Conservation (phyloP, 345 rosid species). For the Melastoma malabathricum region DNA sequence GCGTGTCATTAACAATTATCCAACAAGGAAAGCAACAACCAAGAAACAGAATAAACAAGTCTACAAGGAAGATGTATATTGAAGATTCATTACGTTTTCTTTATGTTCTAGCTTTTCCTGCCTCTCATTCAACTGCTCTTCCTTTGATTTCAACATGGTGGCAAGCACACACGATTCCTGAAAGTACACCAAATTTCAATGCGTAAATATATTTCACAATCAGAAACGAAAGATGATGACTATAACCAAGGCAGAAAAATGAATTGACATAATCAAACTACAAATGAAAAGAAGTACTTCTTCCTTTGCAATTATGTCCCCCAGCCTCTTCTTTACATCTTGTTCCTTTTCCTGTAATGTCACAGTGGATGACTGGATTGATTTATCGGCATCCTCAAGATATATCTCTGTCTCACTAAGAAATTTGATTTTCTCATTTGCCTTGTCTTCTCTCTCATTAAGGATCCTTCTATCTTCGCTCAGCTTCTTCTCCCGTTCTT, state of each 20-base stretch:
- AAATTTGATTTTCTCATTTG: constrained; percentile 31
- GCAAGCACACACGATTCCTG: constrained; percentile 38
- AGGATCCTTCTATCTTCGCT: constrained; percentile 37
- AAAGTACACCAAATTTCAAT: constrained; percentile 9
- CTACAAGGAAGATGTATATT: not conserved
- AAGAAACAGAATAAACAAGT: not conserved
- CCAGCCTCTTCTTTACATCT: constrained; percentile 25
- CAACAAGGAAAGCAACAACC: no score
- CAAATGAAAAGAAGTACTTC: constrained; percentile 15
- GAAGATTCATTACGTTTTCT: constrained; percentile 39
- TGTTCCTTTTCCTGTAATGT: constrained; percentile 48
- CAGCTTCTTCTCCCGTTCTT: constrained; percentile 32
- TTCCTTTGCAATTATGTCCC: constrained; percentile 47
- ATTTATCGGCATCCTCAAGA: constrained; percentile 42
- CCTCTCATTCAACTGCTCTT: constrained; percentile 37
- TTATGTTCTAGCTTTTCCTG: constrained; percentile 60
- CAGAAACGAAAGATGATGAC: not conserved
- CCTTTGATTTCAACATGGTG: constrained; percentile 33
- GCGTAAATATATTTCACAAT: not conserved
- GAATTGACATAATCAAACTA: no score
- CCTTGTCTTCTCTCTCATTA: constrained; percentile 41
- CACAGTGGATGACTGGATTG: constrained; percentile 28
- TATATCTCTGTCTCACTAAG: constrained; percentile 37
- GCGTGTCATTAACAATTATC: no score
- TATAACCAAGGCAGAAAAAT: no score